A percentile compares a stretch with the other conserved stretches of the same genome.
Conservation (phyloP, 2,329 filamentous ascomycete species). For the Lachnellula cervina region DNA sequence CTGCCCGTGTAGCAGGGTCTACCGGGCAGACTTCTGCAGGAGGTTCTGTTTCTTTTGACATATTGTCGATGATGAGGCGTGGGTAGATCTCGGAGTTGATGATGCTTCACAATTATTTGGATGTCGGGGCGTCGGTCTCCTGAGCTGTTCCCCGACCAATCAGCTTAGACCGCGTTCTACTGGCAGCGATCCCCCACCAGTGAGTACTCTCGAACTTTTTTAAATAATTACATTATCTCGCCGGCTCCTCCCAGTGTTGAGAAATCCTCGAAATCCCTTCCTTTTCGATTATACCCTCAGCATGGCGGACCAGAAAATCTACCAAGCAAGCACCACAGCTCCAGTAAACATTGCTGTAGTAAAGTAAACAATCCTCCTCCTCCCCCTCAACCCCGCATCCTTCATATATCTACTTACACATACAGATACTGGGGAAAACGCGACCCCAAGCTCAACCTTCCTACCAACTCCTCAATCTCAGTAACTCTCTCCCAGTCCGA, state of each 20-base stretch:
- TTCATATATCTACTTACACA: neutral
- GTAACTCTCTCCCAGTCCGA: constrained; percentile 94
- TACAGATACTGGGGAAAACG: constrained; percentile 92
- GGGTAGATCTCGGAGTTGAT: neutral
- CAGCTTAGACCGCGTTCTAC: constrained; percentile 16
- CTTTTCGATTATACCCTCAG: constrained; percentile 1
- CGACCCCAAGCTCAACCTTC: constrained; percentile 87
- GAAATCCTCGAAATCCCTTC: neutral
- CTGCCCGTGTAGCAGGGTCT: constrained; percentile 81
- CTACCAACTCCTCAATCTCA: constrained; percentile 95
- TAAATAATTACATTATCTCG: constrained; percentile 1
- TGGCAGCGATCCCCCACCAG: constrained; percentile 1
- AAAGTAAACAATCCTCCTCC: constrained; percentile 55
- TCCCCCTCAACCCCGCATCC: constrained; percentile 11
- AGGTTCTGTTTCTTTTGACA: constrained; percentile 27
- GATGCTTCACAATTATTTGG: constrained; percentile 13
- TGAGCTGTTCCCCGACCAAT: constrained; percentile 20
- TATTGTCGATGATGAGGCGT: constrained; percentile 8
- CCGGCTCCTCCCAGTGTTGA: neutral
- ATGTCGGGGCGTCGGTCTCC: constrained; percentile 3
- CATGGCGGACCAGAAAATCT: constrained; percentile 48
- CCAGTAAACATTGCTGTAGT: constrained; percentile 98
- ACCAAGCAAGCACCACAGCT: constrained; percentile 91
- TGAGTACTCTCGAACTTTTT: neutral
- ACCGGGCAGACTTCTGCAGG: constrained; percentile 66